Evolutionary conservation across 2,329 filamentous ascomycete species (phyloP), one percentile per base, ranked within the genome.

Genomic region (Aurifilum marmelostoma): DNA sequence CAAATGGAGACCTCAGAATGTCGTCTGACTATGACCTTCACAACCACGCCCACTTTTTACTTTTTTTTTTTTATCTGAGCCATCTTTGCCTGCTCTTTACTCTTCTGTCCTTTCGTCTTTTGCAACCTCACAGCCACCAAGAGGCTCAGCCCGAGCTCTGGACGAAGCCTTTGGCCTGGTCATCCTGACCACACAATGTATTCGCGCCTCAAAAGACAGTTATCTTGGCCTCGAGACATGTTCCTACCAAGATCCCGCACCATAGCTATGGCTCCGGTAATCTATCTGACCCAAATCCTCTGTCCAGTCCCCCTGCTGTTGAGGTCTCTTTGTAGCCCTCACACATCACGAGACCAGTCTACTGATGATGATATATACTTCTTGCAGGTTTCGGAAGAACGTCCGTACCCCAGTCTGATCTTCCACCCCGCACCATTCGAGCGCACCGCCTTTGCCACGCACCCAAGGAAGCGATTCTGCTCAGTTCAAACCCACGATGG

Each of bases 161-260:
- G 27, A 41, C 29, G 11, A 50, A 63, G 34, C 9, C 64, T 29
- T 16, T 29, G 27, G 5, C 41, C 37, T n/a, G 21, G 43, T 47
- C 9, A n/a, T 62, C 32, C 39, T 18, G 3, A 4, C 16, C 5
- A 12, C 39, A 60, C 29, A 66, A 66, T 60, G 56, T 14, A 16
- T 24, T 37, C 11, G 3, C 52, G 39, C 12, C 54, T 60, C 18
- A 37, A 21, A n/a, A 37, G 56, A 34, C 56, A 60, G 24, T 37
- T 60, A 18, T 66, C 54, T 27, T 66, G 64, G 64, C 64, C 52
- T 7, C 54, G 29, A 34, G 56, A 66, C 39, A n/a, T n/a, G 9
- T 50, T 39, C 11, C 27, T 61, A 16, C 41, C 27, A 9, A 39
- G 27, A 21, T 29, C 39, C 18, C 56, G 50, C 14, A 27, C 21